Evolutionary conservation across 2,329 filamentous ascomycete genomes (phyloP).

Genomic region (Leptographium wingfieldii): DNA sequence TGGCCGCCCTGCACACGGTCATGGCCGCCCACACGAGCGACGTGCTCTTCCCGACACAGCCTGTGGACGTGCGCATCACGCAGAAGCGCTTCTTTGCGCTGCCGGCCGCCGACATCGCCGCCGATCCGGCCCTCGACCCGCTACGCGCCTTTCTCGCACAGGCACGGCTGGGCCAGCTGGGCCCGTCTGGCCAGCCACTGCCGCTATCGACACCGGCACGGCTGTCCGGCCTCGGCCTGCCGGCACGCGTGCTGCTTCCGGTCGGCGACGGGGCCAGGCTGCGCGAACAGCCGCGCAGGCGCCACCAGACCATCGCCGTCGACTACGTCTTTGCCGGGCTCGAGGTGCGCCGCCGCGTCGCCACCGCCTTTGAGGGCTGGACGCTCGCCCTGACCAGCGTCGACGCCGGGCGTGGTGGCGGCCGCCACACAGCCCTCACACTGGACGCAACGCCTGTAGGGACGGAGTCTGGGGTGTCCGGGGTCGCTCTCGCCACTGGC

Average conservation of each 20-base stretch:
- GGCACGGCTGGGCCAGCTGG: conserved; percentile 32
- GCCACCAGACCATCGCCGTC: conserved; percentile 8
- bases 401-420: conserved; percentile 37
- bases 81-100: conserved; percentile 24
- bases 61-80: conserved; percentile 35
- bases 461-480: not conserved
- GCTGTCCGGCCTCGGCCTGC: conserved; percentile 15
- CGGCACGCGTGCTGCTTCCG: conserved; percentile 11
- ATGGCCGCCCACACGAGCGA: conserved; percentile 25
- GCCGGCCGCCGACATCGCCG: conserved; percentile 7
- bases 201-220: conserved; percentile 31
- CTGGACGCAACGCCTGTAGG: conserved; percentile 23
- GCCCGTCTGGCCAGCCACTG: conserved; percentile 24
- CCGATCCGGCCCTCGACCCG: conserved; percentile 11
- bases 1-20: conserved; percentile 19
- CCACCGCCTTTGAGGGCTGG: conserved; percentile 29
- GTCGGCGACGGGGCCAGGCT: not conserved
- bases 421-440: conserved; percentile 36
- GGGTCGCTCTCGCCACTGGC: not conserved
- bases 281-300: not conserved
- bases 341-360: conserved; percentile 36
- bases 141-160: conserved; percentile 30
- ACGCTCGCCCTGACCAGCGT: conserved; percentile 38
- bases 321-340: conserved; percentile 36
- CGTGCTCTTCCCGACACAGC: conserved; percentile 30